Evolutionary conservation across 2,329 filamentous ascomycete species (phyloP), one percentile per base, ranked within the genome.

Genomic region (Pseudonectria buxi): DNA sequence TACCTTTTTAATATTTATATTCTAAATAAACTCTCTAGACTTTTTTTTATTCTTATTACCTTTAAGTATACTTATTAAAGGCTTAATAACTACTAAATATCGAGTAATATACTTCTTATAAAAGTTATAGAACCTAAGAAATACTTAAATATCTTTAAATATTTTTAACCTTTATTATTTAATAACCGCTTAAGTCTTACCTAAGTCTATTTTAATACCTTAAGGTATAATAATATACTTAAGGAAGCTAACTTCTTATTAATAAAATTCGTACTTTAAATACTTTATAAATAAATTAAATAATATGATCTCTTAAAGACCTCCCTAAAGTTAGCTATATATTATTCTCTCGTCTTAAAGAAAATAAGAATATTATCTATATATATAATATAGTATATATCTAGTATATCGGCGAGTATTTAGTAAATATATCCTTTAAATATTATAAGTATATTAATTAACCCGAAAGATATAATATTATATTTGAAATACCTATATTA

Each of bases 401-500:
- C 32, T 40, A 37, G 16, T 39, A 42, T 11, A 28, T 35, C 27
- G 35, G 33, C 30, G 32, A 43, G 30, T 33, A 36, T 22, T 30
- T 37, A 35, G 27, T 46, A 41, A 30, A 43, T 46, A 38, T 44
- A 44, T 28, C 15, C 29, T 28, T 44, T 40, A 29, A 39, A 41
- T 2, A 14, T 44, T 28, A 32, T 39, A 35, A 34, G 14, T 30
- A 36, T 41, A 38, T 43, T 41, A 32, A 35, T 43, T 27, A 46
- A 24, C 2, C 14, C 37, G 35, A 43, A 43, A 29, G 37, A 28
- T 40, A 44, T 44, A 18, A 42, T 30, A 28, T 37, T 24, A 34
- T 44, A 48, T 26, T 48, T 41, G 43, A 37, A 48, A 16, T 43
- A 35, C 13, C 18, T 41, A 39, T 43, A 39, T 14, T 33, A 12